A percentile compares a stretch with the other conserved stretches of the same genome.
Conservation (phyloP, 305 asterid species). For the Vinca major region DNA sequence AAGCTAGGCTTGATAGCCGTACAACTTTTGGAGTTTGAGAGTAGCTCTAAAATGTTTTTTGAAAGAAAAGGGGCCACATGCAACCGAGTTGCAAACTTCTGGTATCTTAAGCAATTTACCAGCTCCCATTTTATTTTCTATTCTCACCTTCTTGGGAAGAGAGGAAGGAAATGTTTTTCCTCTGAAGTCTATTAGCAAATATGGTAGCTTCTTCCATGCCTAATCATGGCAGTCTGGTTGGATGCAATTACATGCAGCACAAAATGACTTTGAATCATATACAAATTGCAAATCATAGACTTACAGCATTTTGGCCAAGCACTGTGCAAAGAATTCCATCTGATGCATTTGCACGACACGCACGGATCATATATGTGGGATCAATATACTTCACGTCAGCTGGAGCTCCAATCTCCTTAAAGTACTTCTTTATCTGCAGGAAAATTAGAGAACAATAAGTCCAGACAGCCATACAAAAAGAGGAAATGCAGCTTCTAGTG, state of each 20-base stretch:
- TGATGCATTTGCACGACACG: slow-evolving; percentile 98
- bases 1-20: too few relatives aligned
- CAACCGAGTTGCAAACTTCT: neutral
- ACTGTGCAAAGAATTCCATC: slow-evolving; percentile 94
- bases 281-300: slow-evolving; percentile 17
- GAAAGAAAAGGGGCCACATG: neutral
- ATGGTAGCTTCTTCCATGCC: neutral
- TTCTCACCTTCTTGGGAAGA: neutral
- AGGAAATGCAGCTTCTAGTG: neutral
- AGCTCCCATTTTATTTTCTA: neutral
- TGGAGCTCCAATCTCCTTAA: slow-evolving; percentile 60
- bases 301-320: slow-evolving; percentile 98
- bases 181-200: neutral
- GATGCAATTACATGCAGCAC: neutral
- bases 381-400: slow-evolving; percentile 92
- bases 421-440: slow-evolving; percentile 62
- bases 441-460: neutral
- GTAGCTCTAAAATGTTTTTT: neutral
- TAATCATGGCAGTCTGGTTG: neutral
- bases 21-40: neutral
- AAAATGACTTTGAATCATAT: neutral
- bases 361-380: slow-evolving; percentile 98
- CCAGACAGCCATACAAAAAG: neutral
- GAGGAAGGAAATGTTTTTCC: neutral
- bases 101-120: neutral